Conservation (phyloP, 169 alveolate genomes). For the Pseudocohnilembus persalinus region DNA sequence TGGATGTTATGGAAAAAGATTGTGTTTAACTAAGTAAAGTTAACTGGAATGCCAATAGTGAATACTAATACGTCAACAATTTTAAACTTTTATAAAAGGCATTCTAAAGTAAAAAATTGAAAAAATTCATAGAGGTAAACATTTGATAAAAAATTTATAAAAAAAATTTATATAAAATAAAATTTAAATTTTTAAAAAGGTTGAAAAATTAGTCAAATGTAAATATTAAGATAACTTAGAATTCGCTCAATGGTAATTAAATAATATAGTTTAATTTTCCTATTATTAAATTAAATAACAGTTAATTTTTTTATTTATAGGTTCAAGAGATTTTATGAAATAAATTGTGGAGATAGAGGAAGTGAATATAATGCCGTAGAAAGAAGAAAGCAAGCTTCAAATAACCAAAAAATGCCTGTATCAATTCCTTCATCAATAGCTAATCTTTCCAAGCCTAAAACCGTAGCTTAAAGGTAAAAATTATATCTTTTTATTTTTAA, state of each 20-base stretch:
- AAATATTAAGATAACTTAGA: constrained; percentile 96
- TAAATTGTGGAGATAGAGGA: neutral
- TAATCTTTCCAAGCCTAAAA: neutral
- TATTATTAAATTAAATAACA: too few species aligned
- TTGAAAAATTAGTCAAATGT: constrained; percentile 85
- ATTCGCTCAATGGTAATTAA: constrained; percentile 93
- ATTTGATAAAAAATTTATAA: too few species aligned
- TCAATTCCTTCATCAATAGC: neutral
- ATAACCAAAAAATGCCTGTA: neutral
- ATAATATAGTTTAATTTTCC: too few species aligned
- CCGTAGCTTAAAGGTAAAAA: neutral
- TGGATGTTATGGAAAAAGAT: constrained; percentile 92
- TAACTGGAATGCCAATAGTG: constrained; percentile 96
- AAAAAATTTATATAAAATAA: too few species aligned
- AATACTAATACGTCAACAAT: constrained; percentile 93
- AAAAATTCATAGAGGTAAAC: constrained; percentile 86
- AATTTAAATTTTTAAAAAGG: neutral
- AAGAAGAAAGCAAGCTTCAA: neutral
- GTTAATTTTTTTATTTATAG: neutral
- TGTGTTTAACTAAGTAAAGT: constrained; percentile 86
- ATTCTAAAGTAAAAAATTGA: constrained; percentile 88
- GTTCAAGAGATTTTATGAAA: neutral
- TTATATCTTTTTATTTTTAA: too few species aligned
- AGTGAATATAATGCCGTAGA: neutral
- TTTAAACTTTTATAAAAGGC: constrained; percentile 94